Base-by-base conservation (phyloP, 805 yeast genomes). In the Candida arabinofermentans region DNA sequence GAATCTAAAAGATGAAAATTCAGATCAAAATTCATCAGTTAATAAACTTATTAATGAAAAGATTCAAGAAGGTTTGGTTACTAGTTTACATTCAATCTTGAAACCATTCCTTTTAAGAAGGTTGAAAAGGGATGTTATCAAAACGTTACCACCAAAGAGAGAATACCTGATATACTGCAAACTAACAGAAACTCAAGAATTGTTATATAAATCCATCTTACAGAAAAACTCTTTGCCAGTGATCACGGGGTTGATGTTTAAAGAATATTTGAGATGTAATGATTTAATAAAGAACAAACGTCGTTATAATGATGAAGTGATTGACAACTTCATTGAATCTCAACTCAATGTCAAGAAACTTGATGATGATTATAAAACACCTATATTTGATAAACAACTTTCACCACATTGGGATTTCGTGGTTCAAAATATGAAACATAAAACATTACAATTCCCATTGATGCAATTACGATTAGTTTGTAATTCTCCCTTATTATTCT, bases 381-480 rank as follows among this genome's bases (percentile, higher is more conserved):
- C n/a, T n/a, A n/a, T n/a, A n/a, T 4, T 16, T 18, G 48, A 42
- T 29, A 40, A 36, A 10, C 21, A 39, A 4, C 38, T 59, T 13
- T 36, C 39, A 3, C 39, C 41, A 19, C 54, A 56, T 26, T 64
- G 53, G 57, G 48, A 58, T 14, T 57, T 63, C 37, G 59, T 71
- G 6, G 58, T 59, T 21, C 65, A 58, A 30, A 74, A 74, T 44
- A 58, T 81, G 5, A 66, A 67, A 16, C 63, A 66, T 27, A 82
- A 81, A 50, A 71, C 70, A 37, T 65, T 86, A 40, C 81, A 76
- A 48, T 87, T 86, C 53, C 53, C 79, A 52, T 70, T 85, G 66
- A 87, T 90, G 87, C 97, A 90, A 61, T 69, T 90, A 39, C 71
- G 99, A 34, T 78, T 82, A 44, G 75, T 87, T 8, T 89, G 96